Evolutionary conservation across 2,329 filamentous ascomycete species (phyloP).

Genomic region (Penicillium janthinellum): DNA sequence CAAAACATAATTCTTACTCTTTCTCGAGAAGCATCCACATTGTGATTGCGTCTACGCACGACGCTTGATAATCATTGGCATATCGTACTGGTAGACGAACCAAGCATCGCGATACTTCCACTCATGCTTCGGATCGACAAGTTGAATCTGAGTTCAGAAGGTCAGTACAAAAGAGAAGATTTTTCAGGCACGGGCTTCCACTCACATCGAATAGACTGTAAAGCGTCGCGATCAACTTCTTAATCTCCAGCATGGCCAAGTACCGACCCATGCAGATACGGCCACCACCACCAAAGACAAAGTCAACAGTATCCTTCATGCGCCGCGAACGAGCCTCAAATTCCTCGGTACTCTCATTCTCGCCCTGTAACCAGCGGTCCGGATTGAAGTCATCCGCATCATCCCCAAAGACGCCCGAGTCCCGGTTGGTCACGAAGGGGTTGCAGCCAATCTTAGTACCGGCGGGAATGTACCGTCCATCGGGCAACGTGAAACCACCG

Average conservation of each 20-base stretch:
- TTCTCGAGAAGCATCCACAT: background rate
- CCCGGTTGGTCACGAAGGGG: conserved; percentile 40
- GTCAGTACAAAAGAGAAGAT: background rate
- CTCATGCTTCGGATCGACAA: conserved; percentile 53
- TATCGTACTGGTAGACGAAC: conserved; percentile 61
- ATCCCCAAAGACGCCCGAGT: conserved; percentile 47
- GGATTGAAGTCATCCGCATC: conserved; percentile 51
- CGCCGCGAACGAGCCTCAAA: conserved; percentile 37
- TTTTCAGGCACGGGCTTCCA: background rate
- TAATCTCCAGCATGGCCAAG: conserved; percentile 59
- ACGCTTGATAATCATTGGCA: conserved; percentile 48
- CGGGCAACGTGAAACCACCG: conserved; percentile 31
- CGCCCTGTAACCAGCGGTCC: conserved; percentile 51
- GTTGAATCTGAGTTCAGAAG: conserved; percentile 44
- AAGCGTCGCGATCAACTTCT: conserved; percentile 60
- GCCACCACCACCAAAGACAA: conserved; percentile 56
- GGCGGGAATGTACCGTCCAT: conserved; percentile 37
- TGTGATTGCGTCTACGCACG: conserved; percentile 6
- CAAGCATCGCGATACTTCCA: conserved; percentile 60
- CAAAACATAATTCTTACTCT: background rate
- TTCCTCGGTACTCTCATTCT: conserved; percentile 36
- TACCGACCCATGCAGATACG: conserved; percentile 60
- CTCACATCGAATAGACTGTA: conserved; percentile 25
- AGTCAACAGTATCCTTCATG: conserved; percentile 43
- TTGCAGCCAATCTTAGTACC: conserved; percentile 41